Percentiles rank a stretch among this genome's conserved stretches.
phyloP scores from a whole-genome alignment of 176 grass and related monocot genomes.

The Aegilops speltoides region DNA sequence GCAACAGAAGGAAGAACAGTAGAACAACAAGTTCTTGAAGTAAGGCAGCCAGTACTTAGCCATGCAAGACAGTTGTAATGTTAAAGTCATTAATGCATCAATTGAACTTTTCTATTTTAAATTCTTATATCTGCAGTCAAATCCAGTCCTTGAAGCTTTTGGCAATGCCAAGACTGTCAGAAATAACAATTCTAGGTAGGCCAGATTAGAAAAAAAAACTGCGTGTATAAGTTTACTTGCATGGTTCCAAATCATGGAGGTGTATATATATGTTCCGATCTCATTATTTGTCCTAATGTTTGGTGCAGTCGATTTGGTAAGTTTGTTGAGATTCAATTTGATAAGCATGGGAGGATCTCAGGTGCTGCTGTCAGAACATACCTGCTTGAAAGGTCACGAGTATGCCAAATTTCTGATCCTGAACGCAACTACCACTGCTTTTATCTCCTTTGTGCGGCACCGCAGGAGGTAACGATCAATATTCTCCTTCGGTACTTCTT shows the following conservation, averaged over 20 bases:
- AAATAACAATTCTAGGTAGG: constrained; percentile 98
- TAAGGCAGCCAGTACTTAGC: constrained; percentile 35
- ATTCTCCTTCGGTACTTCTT: constrained; percentile 26
- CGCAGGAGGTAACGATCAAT: constrained; percentile 69
- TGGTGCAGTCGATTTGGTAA: constrained; percentile 96
- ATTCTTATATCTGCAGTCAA: constrained; percentile 80
- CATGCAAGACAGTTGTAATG: constrained; percentile 15
- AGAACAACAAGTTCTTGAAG: constrained; percentile 98
- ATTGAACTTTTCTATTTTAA: constrained; percentile 12
- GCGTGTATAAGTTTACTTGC: constrained; percentile 5
- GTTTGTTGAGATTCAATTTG: constrained; percentile 99
- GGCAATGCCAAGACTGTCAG: constrained; percentile 99
- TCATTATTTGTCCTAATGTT: constrained; percentile 37
- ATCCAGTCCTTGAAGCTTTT: constrained; percentile 99
- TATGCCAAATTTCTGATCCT: constrained; percentile 95
- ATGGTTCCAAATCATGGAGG: constrained; percentile 15
- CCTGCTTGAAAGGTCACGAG: constrained; percentile 92
- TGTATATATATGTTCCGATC: constrained; percentile 35
- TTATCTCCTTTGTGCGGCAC: constrained; percentile 96
- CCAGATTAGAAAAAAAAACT: constrained; percentile 6
- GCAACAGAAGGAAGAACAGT: constrained; percentile 98
- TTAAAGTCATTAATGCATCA: constrained; percentile 25
- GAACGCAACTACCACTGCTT: constrained; percentile 99
- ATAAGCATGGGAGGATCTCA: constrained; percentile 95
- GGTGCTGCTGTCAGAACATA: constrained; percentile 98